Percentiles rank a stretch among this genome's conserved stretches.
Conservation (phyloP, 352 stramenopile species). For the Phytophthora foliorum region DNA sequence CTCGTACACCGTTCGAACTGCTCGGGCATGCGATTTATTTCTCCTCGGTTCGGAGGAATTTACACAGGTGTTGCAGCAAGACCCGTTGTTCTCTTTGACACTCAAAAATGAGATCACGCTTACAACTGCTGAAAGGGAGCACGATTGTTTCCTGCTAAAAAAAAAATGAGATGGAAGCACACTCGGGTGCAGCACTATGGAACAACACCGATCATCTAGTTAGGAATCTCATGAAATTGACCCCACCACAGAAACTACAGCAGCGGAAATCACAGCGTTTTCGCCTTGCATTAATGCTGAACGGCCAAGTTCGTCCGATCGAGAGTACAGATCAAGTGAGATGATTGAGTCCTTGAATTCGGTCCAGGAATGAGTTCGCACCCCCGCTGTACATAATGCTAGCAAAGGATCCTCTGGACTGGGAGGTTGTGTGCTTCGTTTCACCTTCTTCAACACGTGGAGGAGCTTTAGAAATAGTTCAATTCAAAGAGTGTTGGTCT, state of each 20-base stretch:
- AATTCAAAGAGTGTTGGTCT: constrained; percentile 11
- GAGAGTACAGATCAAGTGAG: neutral
- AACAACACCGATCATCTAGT: too few relatives aligned
- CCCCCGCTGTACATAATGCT: neutral
- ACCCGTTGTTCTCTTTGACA: neutral
- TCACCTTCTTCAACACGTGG: too few relatives aligned
- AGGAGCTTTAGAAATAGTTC: too few relatives aligned
- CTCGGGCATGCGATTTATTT: neutral
- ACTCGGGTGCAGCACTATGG: too few relatives aligned
- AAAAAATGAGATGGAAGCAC: neutral
- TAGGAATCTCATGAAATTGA: too few relatives aligned
- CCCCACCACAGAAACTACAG: too few relatives aligned
- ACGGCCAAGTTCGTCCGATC: too few relatives aligned
- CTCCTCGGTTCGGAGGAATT: neutral
- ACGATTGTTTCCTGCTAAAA: neutral
- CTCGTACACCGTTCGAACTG: neutral
- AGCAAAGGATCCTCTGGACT: neutral
- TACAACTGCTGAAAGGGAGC: neutral
- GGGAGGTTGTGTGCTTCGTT: too few relatives aligned
- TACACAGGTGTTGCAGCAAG: neutral
- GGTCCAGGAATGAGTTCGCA: too few relatives aligned
- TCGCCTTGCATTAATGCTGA: too few relatives aligned
- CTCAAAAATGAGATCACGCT: neutral
- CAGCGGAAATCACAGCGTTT: too few relatives aligned
- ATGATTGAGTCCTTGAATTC: too few relatives aligned